A percentile compares a stretch with the other conserved stretches of the same genome.
Conservation (phyloP, 306 rosid species). For the Aeschynomene evenia region DNA sequence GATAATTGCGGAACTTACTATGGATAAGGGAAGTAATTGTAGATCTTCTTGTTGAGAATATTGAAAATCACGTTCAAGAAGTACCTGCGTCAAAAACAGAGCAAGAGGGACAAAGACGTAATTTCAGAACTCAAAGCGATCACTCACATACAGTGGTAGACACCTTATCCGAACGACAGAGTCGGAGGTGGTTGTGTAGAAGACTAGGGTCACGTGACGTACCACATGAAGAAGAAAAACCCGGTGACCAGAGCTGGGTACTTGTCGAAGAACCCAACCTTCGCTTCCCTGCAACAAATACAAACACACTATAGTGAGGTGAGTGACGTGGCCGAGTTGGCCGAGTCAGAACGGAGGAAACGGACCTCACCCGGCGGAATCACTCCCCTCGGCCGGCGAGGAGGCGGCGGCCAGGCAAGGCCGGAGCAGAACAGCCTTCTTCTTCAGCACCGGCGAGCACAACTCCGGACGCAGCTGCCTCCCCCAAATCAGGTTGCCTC, state of each 20-base stretch:
- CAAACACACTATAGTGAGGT: constrained; percentile 32
- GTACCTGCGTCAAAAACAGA: constrained; percentile 60
- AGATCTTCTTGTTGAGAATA: constrained; percentile 93
- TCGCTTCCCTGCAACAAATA: constrained; percentile 53
- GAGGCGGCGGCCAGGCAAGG: constrained; percentile 69
- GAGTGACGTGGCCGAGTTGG: constrained; percentile 28
- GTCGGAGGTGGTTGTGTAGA: not conserved
- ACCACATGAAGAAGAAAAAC: constrained; percentile 94
- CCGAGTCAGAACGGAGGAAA: constrained; percentile 75
- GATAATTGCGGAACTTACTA: constrained; percentile 51
- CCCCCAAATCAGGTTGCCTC: constrained; percentile 86
- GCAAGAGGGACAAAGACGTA: constrained; percentile 21
- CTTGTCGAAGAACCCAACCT: constrained; percentile 53
- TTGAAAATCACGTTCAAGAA: constrained; percentile 91
- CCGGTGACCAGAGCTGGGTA: constrained; percentile 78
- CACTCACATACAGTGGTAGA: not conserved
- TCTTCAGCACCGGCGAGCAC: constrained; percentile 47
- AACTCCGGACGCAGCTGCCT: constrained; percentile 85
- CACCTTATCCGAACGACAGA: not conserved
- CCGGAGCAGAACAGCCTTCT: constrained; percentile 36
- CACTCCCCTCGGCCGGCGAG: constrained; percentile 73
- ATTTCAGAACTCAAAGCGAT: not conserved
- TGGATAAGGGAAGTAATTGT: constrained; percentile 94
- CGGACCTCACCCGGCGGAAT: constrained; percentile 99
- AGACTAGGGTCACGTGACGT: constrained; percentile 11